Conservation (phyloP, 2,329 filamentous ascomycete genomes). For the Lithohypha guttulata region DNA sequence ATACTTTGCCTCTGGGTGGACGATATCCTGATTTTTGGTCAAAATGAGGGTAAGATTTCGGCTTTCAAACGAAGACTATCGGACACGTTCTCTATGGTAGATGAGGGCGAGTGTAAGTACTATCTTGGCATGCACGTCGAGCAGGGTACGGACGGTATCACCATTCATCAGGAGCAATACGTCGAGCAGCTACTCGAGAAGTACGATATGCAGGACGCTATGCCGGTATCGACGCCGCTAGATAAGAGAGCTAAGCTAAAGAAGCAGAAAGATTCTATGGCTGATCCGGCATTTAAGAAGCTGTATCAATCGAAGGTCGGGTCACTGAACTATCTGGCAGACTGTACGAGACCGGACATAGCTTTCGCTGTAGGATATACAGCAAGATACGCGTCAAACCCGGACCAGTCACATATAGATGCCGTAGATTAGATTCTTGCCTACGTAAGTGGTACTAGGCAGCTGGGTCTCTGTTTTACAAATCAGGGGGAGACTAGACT, state of each 20-base stretch:
- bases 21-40: slow-evolving; percentile 12
- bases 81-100: slow-evolving; percentile 11
- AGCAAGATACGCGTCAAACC: slow-evolving; percentile 3
- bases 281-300: not conserved
- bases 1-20: slow-evolving; percentile 12
- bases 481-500: not conserved
- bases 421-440: not conserved
- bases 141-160: not conserved
- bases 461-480: not conserved
- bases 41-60: slow-evolving; percentile 2
- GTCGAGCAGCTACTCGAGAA: slow-evolving; percentile 9
- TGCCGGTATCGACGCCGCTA: not conserved
- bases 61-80: slow-evolving; percentile 6
- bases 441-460: slow-evolving; percentile 1
- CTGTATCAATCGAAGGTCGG: slow-evolving; percentile 10
- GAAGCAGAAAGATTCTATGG: not conserved
- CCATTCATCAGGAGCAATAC: slow-evolving; percentile 10
- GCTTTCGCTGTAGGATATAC: not conserved
- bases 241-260: not conserved
- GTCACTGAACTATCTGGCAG: slow-evolving; percentile 3
- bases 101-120: slow-evolving; percentile 9
- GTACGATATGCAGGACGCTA: slow-evolving; percentile 7
- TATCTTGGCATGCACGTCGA: slow-evolving; percentile 13
- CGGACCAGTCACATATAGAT: slow-evolving; percentile 4
- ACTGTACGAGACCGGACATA: slow-evolving; percentile 8